Conservation (phyloP, 176 grass and related monocot genomes). For the Cocos nucifera region DNA sequence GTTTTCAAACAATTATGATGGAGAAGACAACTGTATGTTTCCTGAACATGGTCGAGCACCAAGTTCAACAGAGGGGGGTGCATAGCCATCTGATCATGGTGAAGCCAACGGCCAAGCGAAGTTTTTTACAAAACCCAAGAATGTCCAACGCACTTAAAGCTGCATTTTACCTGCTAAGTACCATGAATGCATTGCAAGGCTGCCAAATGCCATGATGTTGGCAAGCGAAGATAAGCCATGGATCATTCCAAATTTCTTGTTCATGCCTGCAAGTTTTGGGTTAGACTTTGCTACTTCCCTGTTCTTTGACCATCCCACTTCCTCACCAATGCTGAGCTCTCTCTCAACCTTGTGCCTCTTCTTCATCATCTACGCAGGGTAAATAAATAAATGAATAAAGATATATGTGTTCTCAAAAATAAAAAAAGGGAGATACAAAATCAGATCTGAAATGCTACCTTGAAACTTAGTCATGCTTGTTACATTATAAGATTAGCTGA, state of each 20-base stretch:
- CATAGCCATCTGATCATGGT: too few species aligned
- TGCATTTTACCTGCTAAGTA: slow-evolving; percentile 78
- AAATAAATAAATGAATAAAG: background rate
- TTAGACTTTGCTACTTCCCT: slow-evolving; percentile 67
- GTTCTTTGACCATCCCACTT: slow-evolving; percentile 91
- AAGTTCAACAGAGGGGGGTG: too few species aligned
- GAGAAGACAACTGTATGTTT: too few species aligned
- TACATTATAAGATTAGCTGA: too few species aligned
- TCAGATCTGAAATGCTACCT: too few species aligned
- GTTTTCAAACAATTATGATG: too few species aligned
- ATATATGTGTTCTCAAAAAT: too few species aligned
- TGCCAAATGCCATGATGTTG: slow-evolving; percentile 86
- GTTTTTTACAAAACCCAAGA: too few species aligned
- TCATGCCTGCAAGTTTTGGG: slow-evolving; percentile 56
- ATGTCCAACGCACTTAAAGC: slow-evolving; percentile 23
- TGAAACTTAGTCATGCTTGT: too few species aligned
- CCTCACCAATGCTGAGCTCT: slow-evolving; percentile 76
- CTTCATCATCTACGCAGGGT: slow-evolving; percentile 75
- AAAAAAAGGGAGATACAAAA: too few species aligned
- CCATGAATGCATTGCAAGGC: slow-evolving; percentile 96
- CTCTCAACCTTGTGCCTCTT: slow-evolving; percentile 93
- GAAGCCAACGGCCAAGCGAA: too few species aligned
- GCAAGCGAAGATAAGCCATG: slow-evolving; percentile 88
- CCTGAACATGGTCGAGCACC: too few species aligned
- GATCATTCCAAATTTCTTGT: slow-evolving; percentile 98